A percentile compares a stretch with the other conserved stretches of the same genome.
Evolutionary conservation across 2,329 filamentous ascomycete genomes (phyloP).

Genomic region (Alternaria conjuncta): DNA sequence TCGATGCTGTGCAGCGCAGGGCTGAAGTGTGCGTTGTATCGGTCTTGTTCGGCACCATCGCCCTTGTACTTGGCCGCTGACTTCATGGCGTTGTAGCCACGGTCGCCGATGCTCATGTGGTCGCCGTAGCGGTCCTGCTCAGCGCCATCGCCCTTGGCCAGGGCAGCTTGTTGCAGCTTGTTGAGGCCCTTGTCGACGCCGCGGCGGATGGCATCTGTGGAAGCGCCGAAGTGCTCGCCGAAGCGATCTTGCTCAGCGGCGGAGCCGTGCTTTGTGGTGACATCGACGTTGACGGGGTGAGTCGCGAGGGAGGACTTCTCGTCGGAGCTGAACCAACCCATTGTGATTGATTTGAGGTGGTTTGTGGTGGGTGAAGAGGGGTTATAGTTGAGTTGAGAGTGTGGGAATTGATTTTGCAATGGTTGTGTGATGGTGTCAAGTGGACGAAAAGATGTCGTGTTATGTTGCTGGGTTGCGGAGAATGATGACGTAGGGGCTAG

Average conservation of each 20-base stretch:
- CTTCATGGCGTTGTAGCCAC: slow-evolving; percentile 15
- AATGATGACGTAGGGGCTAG: slow-evolving; percentile 15
- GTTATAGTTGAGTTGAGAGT: neutral
- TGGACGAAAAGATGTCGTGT: neutral
- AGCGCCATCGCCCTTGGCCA: slow-evolving; percentile 22
- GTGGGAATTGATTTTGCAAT: neutral
- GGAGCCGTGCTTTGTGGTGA: slow-evolving; percentile 34
- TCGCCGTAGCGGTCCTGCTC: slow-evolving; percentile 35
- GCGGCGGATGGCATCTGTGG: slow-evolving; percentile 25
- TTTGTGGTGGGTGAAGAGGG: neutral
- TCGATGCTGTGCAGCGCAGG: slow-evolving; percentile 27
- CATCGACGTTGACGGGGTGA: slow-evolving; percentile 31
- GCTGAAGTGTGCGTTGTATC: slow-evolving; percentile 40
- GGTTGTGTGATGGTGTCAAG: neutral
- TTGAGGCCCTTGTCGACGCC: slow-evolving; percentile 29
- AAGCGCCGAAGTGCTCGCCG: slow-evolving; percentile 34
- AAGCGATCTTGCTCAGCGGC: slow-evolving; percentile 44
- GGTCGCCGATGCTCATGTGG: slow-evolving; percentile 24
- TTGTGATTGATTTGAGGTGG: slow-evolving; percentile 17
- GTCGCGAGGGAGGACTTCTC: slow-evolving; percentile 26
- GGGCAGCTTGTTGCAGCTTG: slow-evolving; percentile 24
- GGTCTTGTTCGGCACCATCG: slow-evolving; percentile 41
- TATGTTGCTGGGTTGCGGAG: slow-evolving; percentile 8
- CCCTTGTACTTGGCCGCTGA: slow-evolving; percentile 30
- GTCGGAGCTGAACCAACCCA: slow-evolving; percentile 35